Evolutionary conservation across 2,329 filamentous ascomycete species (phyloP).

Genomic region (Parastagonospora avenae): DNA sequence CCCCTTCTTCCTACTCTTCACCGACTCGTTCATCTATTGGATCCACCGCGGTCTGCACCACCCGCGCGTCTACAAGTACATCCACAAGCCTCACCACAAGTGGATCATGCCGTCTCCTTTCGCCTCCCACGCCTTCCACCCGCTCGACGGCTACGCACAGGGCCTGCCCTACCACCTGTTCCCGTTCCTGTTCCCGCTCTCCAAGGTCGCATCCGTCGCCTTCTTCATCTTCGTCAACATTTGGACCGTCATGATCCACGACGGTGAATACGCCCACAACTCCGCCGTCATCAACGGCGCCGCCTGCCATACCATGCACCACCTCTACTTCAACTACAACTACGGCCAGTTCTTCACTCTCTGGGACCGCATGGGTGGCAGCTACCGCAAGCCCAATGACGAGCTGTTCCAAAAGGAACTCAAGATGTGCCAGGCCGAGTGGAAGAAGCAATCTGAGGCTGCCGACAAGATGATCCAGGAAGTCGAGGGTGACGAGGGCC

Average conservation of each 20-base stretch:
- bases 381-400: conserved; percentile 83
- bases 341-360: conserved; percentile 94
- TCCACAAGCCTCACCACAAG: conserved; percentile 98
- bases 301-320: conserved; percentile 90
- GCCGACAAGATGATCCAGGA: conserved; percentile 78
- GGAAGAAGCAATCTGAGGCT: conserved; percentile 76
- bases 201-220: conserved; percentile 84
- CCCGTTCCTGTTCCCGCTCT: conserved; percentile 88
- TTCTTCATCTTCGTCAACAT: conserved; percentile 94
- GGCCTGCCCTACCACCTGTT: conserved; percentile 91
- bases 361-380: conserved; percentile 86
- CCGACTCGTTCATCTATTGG: conserved; percentile 89
- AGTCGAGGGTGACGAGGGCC: conserved; percentile 65
- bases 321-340: conserved; percentile 74
- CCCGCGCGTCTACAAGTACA: conserved; percentile 77
- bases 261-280: conserved; percentile 92
- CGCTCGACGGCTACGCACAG: conserved; percentile 87
- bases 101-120: conserved; percentile 99
- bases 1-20: conserved; percentile 85
- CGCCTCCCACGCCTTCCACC: conserved; percentile 93
- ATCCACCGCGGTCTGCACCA: conserved; percentile 87
- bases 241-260: conserved; percentile 96
- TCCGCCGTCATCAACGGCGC: conserved; percentile 92
- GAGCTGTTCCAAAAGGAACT: conserved; percentile 83
- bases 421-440: conserved; percentile 82